Base-by-base conservation (phyloP, 2,329 filamentous ascomycete species). In the Fusarium beomiforme region DNA sequence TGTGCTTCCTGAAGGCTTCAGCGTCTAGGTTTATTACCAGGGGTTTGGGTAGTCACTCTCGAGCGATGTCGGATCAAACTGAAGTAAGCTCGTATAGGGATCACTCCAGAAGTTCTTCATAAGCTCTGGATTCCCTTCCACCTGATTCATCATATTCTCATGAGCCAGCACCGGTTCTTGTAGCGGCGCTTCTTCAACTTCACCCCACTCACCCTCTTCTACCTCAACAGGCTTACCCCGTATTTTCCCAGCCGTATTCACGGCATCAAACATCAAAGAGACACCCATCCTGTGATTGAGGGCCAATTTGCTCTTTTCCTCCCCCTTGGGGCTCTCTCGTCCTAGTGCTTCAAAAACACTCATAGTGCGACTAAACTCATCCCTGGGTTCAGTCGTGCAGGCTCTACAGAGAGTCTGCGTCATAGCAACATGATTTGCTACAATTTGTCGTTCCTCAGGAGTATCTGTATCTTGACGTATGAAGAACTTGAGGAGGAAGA, bases 401-500 rank as follows among this genome's bases (percentile, higher is more conserved):
- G 56, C 24, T 10, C 36, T 50, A 10, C 72, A 73, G 1, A 73
- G 33, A 7, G 34, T 43, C 19, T 71, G 60, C 2, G 58, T 53
- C 54, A 71, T 50, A 1, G 67, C 36, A 31, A 73, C 70, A 12
- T 73, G 70, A 13, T 60, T 71, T 3, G 53, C 70, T 0, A 70
- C 70, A 5, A 66, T 44, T 2, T 71, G 70, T 6, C 39, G 54
- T 16, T 73, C 70, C 4, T 73, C 70, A 0, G 39, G 61, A 0
- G 17, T 42, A 5, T 67, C 67, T 0, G 42, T 24, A 3, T 33
- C 44, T 3, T 64, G 64, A 2, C 56, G 64, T 11, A 71, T 49
- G 14, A 73, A 66, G 46, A 73, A 73, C 1, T 64, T 73, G 9
- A 73, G 47, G 23, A 73, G 71, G 10, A 73, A 73, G 21, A 73